Base-by-base conservation (phyloP, 495 filamentous ascomycete species). In the Hypoxylon fuscum region DNA sequence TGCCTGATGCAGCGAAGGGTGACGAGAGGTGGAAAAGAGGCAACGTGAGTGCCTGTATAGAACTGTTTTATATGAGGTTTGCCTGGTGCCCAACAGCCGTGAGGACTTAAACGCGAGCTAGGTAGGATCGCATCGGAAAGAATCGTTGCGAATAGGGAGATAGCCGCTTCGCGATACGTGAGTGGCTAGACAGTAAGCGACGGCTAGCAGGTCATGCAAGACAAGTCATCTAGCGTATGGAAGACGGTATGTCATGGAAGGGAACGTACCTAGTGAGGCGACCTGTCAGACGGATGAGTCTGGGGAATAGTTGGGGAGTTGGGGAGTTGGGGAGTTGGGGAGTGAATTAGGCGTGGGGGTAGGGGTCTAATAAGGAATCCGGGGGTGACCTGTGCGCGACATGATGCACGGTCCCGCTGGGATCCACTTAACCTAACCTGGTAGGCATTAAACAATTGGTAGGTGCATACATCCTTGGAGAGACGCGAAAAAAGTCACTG, bases 161-260 rank as follows among this genome's bases (percentile, higher is more conserved):
- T 67, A 67, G 62, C 54, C 56, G 66, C 59, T 42, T 43, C 29
- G 43, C 47, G 49, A 47, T 52, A 58, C 15, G 5, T 67, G 41
- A 72, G 47, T 66, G 69, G 69, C 34, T 38, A 17, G 52, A 53
- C 22, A 29, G 32, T 17, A 53, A 49, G 62, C 47, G 52, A 50
- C 50, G 52, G 50, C 45, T 43, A 62, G 58, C 54, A 34, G 38
- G 22, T 53, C 48, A 72, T 72, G 69, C 69, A 65, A 59, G 66
- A 72, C 69, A 72, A 72, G 66, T 72, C 69, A 72, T 69, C 66
- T 54, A 62, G 58, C 51, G 56, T 45, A 55, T 55, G 40, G 50
- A 66, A 53, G 55, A 56, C 42, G 56, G 46, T 40, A 49, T 61
- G 46, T 48, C 42, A 45, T 44, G 29, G 45, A 32, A 53, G 48